phyloP scores from a whole-genome alignment of 306 rosid species.

The Cyclanthera cordifolia region DNA sequence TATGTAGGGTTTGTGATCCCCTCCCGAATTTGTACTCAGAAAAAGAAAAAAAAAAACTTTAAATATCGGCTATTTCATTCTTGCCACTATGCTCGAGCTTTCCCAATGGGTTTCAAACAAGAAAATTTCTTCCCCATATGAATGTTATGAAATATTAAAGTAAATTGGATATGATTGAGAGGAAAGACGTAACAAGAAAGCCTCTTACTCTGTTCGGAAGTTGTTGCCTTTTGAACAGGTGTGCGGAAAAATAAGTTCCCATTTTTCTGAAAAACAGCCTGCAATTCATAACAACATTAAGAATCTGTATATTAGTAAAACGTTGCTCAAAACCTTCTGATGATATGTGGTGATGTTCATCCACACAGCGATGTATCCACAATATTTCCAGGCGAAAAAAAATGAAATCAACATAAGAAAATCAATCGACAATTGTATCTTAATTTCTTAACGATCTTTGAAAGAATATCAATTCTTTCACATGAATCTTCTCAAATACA shows the following conservation, averaged over 20 bases:
- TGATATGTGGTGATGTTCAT: not conserved
- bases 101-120: not conserved
- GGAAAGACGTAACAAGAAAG: not conserved
- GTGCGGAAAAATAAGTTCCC: conserved; percentile 61
- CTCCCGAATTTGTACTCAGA: too few relatives aligned
- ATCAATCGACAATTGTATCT: not conserved
- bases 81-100: too few relatives aligned
- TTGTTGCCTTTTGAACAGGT: conserved; percentile 40
- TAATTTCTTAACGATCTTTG: not conserved
- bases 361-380: too few relatives aligned
- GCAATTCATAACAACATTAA: not conserved
- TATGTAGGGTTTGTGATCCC: too few relatives aligned
- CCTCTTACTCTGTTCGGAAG: conserved; percentile 51
- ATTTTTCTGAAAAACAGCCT: conserved; percentile 61
- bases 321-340: not conserved
- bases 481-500: not conserved
- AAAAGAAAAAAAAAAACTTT: too few relatives aligned
- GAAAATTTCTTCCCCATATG: not conserved
- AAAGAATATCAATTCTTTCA: not conserved
- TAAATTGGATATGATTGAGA: not conserved
- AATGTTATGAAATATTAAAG: not conserved
- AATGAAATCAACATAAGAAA: not conserved
- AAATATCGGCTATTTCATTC: too few relatives aligned
- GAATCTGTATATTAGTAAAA: not conserved
- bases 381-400: not conserved